Base-by-base conservation (phyloP, 192 early-diverging fungal species). In the Martensiomyces pterosporus region DNA sequence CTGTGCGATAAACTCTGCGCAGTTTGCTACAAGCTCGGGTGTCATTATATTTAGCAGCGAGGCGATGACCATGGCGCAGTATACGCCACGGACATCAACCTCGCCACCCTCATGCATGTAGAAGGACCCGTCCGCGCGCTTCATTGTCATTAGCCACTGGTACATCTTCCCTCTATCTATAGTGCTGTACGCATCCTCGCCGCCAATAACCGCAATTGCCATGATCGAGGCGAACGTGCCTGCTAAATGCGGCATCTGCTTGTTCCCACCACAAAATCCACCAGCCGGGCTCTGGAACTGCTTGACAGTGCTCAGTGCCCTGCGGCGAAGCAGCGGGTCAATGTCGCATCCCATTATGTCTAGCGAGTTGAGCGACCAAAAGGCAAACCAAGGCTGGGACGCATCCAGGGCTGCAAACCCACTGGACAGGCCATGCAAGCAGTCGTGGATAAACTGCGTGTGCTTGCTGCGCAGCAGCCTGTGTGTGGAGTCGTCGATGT, bases 71-170 rank as follows among this genome's bases (percentile, higher is more conserved):
- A 96, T 46, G 1, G 83, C 92, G 60, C 94, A 99, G 65, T 97
- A 99, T 5, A 78, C 77, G 8, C 91, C 93, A 8, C 88, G 77
- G 25, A 93, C 83, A 59, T 99, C 96, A 4, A 91, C 80, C 69
- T 99, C 96, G 5, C 93, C 94, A n/a, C 81, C 92, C 1, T 84
- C 67, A 60, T 92, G 88, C 88, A 96, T 90, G 0, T 67, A 70
- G 68, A 94, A 99, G 3, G 89, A 90, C 7, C 94, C 93, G 67
- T 96, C 88, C 0, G 81, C 63, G 21, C 83, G 83, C 59, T 98
- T 98, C 65, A 94, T 71, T 2, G 67, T 47, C 73, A 92, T 57
- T 26, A 98, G 58, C 68, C 87, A 97, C n/a, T 60, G 46, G 48
- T 87, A 83, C 55, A 92, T 68, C 5, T 49, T 68, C 22, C 76